phyloP scores from a whole-genome alignment of 768 basidiomycete species.

The Boletus patriciae region DNA sequence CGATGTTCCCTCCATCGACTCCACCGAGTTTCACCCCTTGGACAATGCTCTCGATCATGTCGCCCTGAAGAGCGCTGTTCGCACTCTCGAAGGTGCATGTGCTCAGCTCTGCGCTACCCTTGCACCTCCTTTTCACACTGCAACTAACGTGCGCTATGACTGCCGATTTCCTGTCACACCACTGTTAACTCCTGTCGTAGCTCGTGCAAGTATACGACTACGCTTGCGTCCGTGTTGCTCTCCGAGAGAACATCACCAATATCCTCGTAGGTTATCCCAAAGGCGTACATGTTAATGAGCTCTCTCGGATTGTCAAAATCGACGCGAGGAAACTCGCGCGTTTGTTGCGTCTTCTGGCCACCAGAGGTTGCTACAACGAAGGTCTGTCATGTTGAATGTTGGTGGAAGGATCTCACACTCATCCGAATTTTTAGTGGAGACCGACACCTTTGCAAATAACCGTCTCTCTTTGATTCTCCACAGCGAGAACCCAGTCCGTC shows the following conservation, averaged over 20 bases:
- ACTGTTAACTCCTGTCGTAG: conserved; percentile 2
- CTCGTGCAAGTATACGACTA: conserved; percentile 29
- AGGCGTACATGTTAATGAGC: conserved; percentile 33
- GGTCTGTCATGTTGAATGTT: conserved; percentile 18
- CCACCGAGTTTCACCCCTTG: conserved; percentile 35
- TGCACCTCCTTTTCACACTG: conserved; percentile 35
- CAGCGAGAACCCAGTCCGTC: conserved; percentile 21
- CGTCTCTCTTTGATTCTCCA: conserved; percentile 34
- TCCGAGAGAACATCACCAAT: conserved; percentile 30
- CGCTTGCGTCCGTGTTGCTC: conserved; percentile 31
- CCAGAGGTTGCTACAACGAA: conserved; percentile 34
- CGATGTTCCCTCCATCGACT: conserved; percentile 37
- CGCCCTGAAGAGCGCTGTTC: conserved; percentile 25
- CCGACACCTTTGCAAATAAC: conserved; percentile 36
- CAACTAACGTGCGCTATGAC: conserved; percentile 30
- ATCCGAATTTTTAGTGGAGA: conserved; percentile 22
- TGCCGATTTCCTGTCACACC: not conserved
- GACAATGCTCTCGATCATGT: conserved; percentile 29
- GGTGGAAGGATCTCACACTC: not conserved
- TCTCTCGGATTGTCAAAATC: conserved; percentile 22
- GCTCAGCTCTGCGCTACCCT: conserved; percentile 36
- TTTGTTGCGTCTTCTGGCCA: conserved; percentile 31
- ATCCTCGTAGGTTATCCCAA: conserved; percentile 28
- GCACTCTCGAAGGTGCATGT: conserved; percentile 38
- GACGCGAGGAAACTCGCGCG: conserved; percentile 32